Conservation (phyloP, 2,329 filamentous ascomycete species). For the Cercospora sp. region DNA sequence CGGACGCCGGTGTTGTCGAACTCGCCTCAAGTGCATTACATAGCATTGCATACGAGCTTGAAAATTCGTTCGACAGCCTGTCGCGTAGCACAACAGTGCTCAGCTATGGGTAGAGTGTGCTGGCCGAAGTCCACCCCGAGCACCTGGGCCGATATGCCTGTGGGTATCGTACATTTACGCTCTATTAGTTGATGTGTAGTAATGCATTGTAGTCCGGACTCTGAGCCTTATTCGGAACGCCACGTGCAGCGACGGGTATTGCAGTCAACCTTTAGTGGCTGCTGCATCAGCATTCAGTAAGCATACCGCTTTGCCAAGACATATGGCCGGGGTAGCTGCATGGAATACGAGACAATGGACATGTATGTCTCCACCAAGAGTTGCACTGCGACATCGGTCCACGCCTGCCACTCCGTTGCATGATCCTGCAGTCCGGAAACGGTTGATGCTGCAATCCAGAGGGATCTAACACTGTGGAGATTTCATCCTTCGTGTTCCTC, state of each 20-base stretch:
- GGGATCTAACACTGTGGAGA: neutral
- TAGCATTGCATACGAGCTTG: conserved; percentile 18
- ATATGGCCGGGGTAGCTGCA: conserved; percentile 1
- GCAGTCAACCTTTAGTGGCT: neutral
- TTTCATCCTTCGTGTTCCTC: conserved; percentile 20
- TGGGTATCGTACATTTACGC: neutral
- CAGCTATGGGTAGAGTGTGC: neutral
- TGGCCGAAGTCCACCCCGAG: neutral
- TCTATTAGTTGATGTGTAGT: neutral
- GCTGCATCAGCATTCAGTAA: conserved; percentile 17
- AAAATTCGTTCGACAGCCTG: conserved; percentile 11
- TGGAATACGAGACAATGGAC: neutral
- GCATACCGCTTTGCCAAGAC: conserved; percentile 8
- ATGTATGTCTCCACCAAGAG: neutral
- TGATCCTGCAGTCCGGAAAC: neutral
- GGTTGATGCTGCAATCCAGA: neutral
- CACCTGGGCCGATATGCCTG: neutral
- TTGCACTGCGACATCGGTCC: neutral
- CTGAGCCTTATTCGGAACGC: neutral
- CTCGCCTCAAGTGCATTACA: conserved; percentile 9
- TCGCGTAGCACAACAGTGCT: neutral
- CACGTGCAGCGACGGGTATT: neutral
- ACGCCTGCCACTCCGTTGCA: neutral
- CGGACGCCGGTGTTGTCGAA: neutral
- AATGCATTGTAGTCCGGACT: neutral